Evolutionary conservation across 225 moss, liverwort and hornwort genomes (phyloP).

Genomic region (Lunularia cruciata): DNA sequence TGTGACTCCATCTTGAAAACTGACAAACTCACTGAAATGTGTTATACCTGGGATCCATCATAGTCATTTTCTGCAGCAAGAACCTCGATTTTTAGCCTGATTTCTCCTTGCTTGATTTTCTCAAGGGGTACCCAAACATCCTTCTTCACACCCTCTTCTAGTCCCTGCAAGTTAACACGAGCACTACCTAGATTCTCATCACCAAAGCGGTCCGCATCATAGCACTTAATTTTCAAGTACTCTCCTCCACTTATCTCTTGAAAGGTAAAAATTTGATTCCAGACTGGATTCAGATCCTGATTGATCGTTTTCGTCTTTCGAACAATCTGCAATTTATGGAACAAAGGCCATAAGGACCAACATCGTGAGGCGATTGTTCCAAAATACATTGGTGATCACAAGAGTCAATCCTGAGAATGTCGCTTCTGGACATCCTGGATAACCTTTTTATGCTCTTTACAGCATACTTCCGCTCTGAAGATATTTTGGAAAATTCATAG

Average conservation of each 20-base stretch:
- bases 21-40: not conserved
- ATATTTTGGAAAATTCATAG: too few species aligned
- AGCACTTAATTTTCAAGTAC: conserved; percentile 93
- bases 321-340: conserved; percentile 54
- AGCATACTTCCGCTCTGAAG: too few species aligned
- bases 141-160: conserved; percentile 67
- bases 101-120: conserved; percentile 93
- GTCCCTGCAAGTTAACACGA: conserved; percentile 92
- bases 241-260: conserved; percentile 94
- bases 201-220: conserved; percentile 92
- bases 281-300: conserved; percentile 88
- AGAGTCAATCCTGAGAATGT: not conserved
- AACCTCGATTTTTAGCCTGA: conserved; percentile 88
- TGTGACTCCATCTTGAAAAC: not conserved
- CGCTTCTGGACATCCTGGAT: not conserved
- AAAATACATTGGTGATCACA: not conserved
- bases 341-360: not conserved
- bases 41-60: conserved; percentile 65
- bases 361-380: not conserved
- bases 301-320: conserved; percentile 93
- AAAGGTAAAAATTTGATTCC: conserved; percentile 83
- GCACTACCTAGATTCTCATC: conserved; percentile 98
- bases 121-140: conserved; percentile 98
- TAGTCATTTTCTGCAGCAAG: conserved; percentile 54
- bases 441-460: too few species aligned